phyloP scores from a whole-genome alignment of 768 basidiomycete species.

The Flagelloscypha sp. region DNA sequence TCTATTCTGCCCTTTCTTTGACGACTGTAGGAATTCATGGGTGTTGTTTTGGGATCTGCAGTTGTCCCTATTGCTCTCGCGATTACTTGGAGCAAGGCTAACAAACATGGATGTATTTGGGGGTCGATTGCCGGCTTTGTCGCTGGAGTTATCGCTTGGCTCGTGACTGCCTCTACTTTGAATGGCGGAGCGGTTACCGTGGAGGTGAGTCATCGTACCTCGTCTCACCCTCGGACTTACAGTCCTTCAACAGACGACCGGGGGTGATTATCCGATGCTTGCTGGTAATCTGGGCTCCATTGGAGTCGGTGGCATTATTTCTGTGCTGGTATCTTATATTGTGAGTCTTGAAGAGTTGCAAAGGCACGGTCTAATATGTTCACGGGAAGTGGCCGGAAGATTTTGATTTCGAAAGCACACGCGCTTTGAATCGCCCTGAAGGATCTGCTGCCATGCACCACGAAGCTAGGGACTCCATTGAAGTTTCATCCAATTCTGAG shows the following conservation, averaged over 20 bases:
- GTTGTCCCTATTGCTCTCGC: slow-evolving; percentile 84
- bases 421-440: slow-evolving; percentile 57
- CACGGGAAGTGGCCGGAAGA: slow-evolving; percentile 82
- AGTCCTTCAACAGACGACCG: slow-evolving; percentile 12
- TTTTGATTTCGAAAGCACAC: slow-evolving; percentile 74
- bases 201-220: slow-evolving; percentile 31
- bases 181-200: slow-evolving; percentile 70
- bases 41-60: slow-evolving; percentile 74
- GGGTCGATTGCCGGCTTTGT: slow-evolving; percentile 66
- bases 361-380: too few relatives aligned
- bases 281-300: slow-evolving; percentile 87
- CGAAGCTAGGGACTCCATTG: slow-evolving; percentile 9
- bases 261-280: slow-evolving; percentile 62
- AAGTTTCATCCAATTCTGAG: slow-evolving; percentile 20
- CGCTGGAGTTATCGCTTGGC: slow-evolving; percentile 73
- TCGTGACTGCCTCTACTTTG: slow-evolving; percentile 66
- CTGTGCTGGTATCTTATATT: slow-evolving; percentile 54
- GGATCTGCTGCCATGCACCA: slow-evolving; percentile 12
- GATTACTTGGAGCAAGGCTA: slow-evolving; percentile 80
- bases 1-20: not conserved
- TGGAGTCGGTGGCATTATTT: slow-evolving; percentile 70
- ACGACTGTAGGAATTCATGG: slow-evolving; percentile 67
- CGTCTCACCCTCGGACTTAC: not conserved
- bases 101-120: slow-evolving; percentile 75
- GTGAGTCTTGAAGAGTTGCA: too few relatives aligned